A percentile compares a stretch with the other conserved stretches of the same genome.
phyloP scores from a whole-genome alignment of 192 early-diverging fungal genomes.

The Funneliformis mosseae region DNA sequence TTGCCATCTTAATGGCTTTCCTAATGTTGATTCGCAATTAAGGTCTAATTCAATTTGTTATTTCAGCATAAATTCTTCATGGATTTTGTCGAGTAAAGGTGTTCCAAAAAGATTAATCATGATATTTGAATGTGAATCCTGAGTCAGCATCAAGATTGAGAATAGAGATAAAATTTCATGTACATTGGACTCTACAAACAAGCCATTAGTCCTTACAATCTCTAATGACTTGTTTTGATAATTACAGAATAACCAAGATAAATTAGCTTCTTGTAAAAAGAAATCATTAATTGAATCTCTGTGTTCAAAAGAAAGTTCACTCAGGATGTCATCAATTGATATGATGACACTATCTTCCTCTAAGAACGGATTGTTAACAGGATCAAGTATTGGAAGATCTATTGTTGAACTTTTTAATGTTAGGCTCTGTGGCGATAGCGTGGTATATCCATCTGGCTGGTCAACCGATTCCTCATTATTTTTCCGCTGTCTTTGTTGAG shows the following conservation, averaged over 20 bases:
- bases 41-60: background rate
- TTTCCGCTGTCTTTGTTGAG: no score
- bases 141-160: background rate
- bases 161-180: slow-evolving; percentile 22
- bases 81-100: slow-evolving; percentile 5
- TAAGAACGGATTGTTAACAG: no score
- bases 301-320: background rate
- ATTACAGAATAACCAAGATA: background rate
- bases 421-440: no score
- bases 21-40: background rate
- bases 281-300: background rate
- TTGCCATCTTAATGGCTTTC: slow-evolving; percentile 14
- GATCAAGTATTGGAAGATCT: no score
- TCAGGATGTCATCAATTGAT: background rate
- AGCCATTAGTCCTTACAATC: slow-evolving; percentile 4
- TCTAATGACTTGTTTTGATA: slow-evolving; percentile 10
- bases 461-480: no score
- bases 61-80: background rate
- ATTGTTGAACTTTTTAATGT: no score
- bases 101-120: background rate
- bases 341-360: no score
- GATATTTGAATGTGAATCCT: background rate
- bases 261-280: background rate
- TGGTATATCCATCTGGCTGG: no score
- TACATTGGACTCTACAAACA: slow-evolving; percentile 14